Percentiles rank a stretch among this genome's conserved stretches.
Conservation (phyloP, 1,284 basidiomycete genomes). For the Sanghuangporus sanghuang region DNA sequence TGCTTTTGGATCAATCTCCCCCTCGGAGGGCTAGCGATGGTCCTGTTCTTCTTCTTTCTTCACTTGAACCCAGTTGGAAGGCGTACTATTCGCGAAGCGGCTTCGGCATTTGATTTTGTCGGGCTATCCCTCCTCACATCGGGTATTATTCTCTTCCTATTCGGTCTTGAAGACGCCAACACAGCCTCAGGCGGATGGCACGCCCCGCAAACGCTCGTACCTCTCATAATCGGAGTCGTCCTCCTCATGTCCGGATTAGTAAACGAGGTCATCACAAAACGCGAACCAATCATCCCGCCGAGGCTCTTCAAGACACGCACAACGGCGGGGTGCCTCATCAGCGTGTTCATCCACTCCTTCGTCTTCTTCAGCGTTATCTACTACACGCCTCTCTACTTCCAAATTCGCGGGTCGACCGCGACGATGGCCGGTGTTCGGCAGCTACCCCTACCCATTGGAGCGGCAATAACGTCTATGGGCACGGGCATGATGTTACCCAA, state of each 20-base stretch:
- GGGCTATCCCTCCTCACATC: constrained; percentile 40
- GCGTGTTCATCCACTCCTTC: constrained; percentile 34
- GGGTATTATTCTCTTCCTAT: constrained; percentile 43
- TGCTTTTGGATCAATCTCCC: constrained; percentile 36
- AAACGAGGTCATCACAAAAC: constrained; percentile 43
- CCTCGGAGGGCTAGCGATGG: constrained; percentile 36
- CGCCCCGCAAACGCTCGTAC: neutral
- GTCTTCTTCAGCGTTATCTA: constrained; percentile 31
- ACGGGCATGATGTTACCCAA: neutral
- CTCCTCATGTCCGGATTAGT: constrained; percentile 25
- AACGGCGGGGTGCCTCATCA: constrained; percentile 34
- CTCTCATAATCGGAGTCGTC: neutral
- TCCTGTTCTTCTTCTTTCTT: constrained; percentile 27
- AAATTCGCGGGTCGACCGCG: constrained; percentile 35
- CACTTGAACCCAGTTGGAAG: constrained; percentile 25
- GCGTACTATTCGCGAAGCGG: constrained; percentile 28
- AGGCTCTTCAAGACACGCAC: constrained; percentile 44
- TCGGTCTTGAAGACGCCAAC: constrained; percentile 25
- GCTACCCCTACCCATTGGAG: constrained; percentile 38
- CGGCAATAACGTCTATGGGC: constrained; percentile 19
- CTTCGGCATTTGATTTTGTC: constrained; percentile 40
- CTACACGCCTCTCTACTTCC: constrained; percentile 34
- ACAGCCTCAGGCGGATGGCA: neutral
- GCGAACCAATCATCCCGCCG: constrained; percentile 47
- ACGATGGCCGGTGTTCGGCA: constrained; percentile 38